These are phyloP conservation scores for Penicillium atrosanguineum DNA, from an alignment of 495 filamentous ascomycete genomes.

Conservation along the genomic window DNA sequence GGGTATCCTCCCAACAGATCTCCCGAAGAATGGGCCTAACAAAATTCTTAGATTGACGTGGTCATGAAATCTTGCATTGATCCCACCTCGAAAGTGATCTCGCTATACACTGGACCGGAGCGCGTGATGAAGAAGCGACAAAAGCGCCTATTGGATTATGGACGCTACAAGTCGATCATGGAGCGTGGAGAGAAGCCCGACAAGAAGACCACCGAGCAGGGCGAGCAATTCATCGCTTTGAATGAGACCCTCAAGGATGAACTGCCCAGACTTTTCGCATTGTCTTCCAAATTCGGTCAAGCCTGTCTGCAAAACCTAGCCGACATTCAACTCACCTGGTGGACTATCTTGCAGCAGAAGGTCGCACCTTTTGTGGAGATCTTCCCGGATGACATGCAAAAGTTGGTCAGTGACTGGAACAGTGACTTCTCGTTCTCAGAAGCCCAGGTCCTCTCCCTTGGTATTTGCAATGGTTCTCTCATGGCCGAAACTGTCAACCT, in stretches of 20 bases:
- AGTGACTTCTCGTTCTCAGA: slow-evolving; percentile 64
- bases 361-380: slow-evolving; percentile 69
- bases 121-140: slow-evolving; percentile 88
- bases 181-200: slow-evolving; percentile 78
- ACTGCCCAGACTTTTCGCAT: slow-evolving; percentile 75
- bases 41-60: slow-evolving; percentile 55
- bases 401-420: slow-evolving; percentile 69
- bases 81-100: slow-evolving; percentile 78
- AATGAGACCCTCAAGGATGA: slow-evolving; percentile 93
- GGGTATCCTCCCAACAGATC: slow-evolving; percentile 36
- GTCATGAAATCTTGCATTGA: slow-evolving; percentile 82
- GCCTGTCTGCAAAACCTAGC: slow-evolving; percentile 78
- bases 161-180: slow-evolving; percentile 71
- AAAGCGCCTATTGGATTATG: slow-evolving; percentile 85
- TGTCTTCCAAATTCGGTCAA: slow-evolving; percentile 77
- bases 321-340: slow-evolving; percentile 78
- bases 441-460: slow-evolving; percentile 49
- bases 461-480: slow-evolving; percentile 57
- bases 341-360: slow-evolving; percentile 73
- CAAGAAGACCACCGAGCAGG: slow-evolving; percentile 75
- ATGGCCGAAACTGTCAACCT: slow-evolving; percentile 51
- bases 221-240: slow-evolving; percentile 81
- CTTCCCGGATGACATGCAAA: slow-evolving; percentile 60
- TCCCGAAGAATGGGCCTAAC: slow-evolving; percentile 7
- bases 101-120: slow-evolving; percentile 75